Conservation (phyloP, 2,329 filamentous ascomycete genomes). For the Claviceps digitariae region DNA sequence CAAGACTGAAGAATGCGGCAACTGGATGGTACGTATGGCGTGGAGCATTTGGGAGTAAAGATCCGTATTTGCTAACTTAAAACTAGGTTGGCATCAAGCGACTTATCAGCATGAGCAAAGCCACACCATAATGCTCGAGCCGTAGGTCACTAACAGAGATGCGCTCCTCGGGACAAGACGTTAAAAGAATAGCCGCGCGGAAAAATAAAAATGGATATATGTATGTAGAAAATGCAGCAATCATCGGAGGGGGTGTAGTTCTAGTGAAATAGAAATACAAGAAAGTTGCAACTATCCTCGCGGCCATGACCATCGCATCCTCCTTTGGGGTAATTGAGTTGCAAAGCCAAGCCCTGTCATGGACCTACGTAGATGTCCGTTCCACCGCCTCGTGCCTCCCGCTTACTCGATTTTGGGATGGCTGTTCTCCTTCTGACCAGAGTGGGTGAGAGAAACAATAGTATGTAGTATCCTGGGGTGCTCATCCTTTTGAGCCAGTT, state of each 20-base stretch:
- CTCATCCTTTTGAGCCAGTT: no score
- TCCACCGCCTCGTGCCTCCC: no score
- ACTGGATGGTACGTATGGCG: constrained; percentile 63
- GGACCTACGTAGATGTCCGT: no score
- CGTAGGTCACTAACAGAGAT: background rate
- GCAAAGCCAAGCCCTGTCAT: no score
- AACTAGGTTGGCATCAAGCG: constrained; percentile 60
- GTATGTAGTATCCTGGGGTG: no score
- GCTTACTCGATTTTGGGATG: no score
- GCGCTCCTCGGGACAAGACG: background rate
- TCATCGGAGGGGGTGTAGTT: background rate
- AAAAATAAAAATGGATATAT: background rate
- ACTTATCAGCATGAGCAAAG: constrained; percentile 67
- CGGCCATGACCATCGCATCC: background rate
- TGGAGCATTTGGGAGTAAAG: background rate
- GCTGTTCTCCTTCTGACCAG: no score
- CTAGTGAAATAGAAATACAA: background rate
- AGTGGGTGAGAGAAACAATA: no score
- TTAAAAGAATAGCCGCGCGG: background rate
- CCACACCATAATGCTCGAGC: constrained; percentile 38
- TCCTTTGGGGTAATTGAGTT: no score
- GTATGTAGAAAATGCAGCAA: background rate
- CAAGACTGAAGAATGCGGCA: constrained; percentile 67
- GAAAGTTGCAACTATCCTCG: background rate
- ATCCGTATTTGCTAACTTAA: constrained; percentile 24